Evolutionary conservation across 345 rosid species (phyloP).

Genomic region (Gynandropsis gynandra): DNA sequence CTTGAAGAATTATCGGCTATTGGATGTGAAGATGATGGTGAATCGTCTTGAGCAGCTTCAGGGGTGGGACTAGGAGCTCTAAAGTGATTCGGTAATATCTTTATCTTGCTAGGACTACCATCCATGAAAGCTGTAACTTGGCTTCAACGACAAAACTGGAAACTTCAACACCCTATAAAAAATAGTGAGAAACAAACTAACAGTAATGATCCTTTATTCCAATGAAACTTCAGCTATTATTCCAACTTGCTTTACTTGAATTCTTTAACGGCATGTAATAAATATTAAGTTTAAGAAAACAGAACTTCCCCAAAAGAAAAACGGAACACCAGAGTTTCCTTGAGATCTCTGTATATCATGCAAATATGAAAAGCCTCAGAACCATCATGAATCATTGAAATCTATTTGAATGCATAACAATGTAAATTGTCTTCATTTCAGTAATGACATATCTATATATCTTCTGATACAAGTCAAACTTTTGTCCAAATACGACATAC

Average conservation of each 20-base stretch:
- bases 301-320: not conserved
- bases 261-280: not conserved
- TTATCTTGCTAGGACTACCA: constrained; percentile 51
- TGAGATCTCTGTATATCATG: too few relatives aligned
- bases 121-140: constrained; percentile 51
- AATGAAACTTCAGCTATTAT: constrained; percentile 7
- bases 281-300: not conserved
- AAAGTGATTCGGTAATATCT: constrained; percentile 63
- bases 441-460: not conserved
- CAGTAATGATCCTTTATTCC: constrained; percentile 5
- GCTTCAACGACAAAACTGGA: constrained; percentile 12
- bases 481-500: not conserved
- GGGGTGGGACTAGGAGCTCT: constrained; percentile 39
- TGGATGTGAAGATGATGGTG: constrained; percentile 38
- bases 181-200: not conserved
- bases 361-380: too few relatives aligned
- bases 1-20: constrained; percentile 32
- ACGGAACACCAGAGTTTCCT: not conserved
- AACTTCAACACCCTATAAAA: not conserved
- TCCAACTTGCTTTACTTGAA: not conserved
- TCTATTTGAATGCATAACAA: too few relatives aligned
- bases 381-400: too few relatives aligned
- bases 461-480: not conserved
- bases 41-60: constrained; percentile 28
- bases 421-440: not conserved